Base-by-base conservation (phyloP, 225 moss, liverwort and hornwort genomes). In the Sphagnum tenellum region DNA sequence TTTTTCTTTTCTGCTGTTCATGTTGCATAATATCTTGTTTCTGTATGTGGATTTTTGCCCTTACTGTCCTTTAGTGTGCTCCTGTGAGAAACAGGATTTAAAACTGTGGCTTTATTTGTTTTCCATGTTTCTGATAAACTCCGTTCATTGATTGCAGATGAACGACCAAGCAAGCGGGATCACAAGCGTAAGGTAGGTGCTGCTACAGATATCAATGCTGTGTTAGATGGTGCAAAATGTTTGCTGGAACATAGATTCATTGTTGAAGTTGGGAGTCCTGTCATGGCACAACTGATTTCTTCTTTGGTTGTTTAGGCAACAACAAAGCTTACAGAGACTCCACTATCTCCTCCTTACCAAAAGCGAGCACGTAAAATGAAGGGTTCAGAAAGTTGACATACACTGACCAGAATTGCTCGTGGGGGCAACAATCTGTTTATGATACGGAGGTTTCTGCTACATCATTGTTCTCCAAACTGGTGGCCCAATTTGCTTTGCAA, bases 301-400 rank as follows among this genome's bases (percentile, higher is more conserved):
- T 45, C 63, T 62, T 68, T 44, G 61, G 56, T 50, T 79, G 51
- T 69, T 11, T 64, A 90, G 84, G 88, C 84, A 46, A 86, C 90
- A 53, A 88, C 88, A 50, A 84, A 85, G 72, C 90, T 89, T 73
- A 78, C 84, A 49, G 94, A 87, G 62, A 72, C 74, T 56, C 84
- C 84, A 10, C 74, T 81, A 46, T 94, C 86, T 3, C 88, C 86
- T 64, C 86, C 85, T 4, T 81, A 87, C 58, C 79, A 83, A 9
- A 87, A 87, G 71, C 77, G 81, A 64, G 81, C 82, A 46, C 82
- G 96, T 9, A 96, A 98, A 80, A 61, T 93, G 86, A 98, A 96
- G 75, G 84, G 92, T 47, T 82, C 92, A 48, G 90, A 93, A 62
- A 81, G 76, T 49, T 96, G 76, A 85, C 57, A 11, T 45, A 2